Base-by-base conservation (phyloP, 257 asterid species). In the Cynanchum wilfordii region DNA sequence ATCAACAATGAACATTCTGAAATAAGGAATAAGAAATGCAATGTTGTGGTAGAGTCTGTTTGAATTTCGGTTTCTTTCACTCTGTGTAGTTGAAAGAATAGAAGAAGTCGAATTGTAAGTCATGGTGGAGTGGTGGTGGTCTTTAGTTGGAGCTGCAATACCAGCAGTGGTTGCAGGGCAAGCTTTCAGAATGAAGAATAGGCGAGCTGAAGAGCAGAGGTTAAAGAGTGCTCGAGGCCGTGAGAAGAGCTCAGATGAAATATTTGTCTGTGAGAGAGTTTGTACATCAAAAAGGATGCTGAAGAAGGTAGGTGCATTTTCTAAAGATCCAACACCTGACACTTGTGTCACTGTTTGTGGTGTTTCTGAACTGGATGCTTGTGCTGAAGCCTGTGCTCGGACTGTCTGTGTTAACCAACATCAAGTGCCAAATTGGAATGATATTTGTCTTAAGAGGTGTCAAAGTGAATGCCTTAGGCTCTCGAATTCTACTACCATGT, bases 41-140 rank as follows among this genome's bases (percentile, higher is more conserved):
- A 5, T 49, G 22, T 30, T 22, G 25, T 56, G 25, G 62, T 57
- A 38, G 29, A 38, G 38, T 27, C 20, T 55, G 1, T 56, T 68
- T 38, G 13, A 2, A 20, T 20, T 54, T 54, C 7, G 11, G 29
- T 57, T 16, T 36, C 17, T 7, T 33, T 63, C 29, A 33, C 49
- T 19, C 12, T 6, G 1, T 7, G 11, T 47, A 25, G 27, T 9
- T 44, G 63, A n/a, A 33, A 29, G 33, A 42, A 51, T 22, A 24
- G 49, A 45, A 25, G 36, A 24, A 29, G 65, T 16, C 24, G 25
- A 42, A 49, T 17, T 24, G 3, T 33, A 29, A 70, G 66, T 64
- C 77, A 92, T 95, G 99, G 97, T 90, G 76, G 99, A 95, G 57
- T 90, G 82, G 74, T 89, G 96, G 99, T 92, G 97, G 99, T 85